Conservation (phyloP, 2,329 filamentous ascomycete genomes). For the Aspergillus sp. region DNA sequence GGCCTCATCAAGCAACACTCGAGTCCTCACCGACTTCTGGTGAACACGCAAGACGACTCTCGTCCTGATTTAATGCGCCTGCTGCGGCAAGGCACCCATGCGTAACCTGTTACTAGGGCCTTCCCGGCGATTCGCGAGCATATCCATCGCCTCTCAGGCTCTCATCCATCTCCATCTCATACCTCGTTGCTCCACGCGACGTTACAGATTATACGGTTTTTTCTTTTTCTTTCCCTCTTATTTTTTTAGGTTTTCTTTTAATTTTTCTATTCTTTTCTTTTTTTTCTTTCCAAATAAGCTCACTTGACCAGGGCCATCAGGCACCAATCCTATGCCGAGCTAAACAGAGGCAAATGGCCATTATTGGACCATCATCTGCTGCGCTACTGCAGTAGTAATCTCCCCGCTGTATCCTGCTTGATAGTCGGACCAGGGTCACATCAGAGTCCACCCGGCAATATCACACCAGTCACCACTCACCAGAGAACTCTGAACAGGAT, state of each 20-base stretch:
- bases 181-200: not conserved
- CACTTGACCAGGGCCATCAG: not conserved
- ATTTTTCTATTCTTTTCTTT: no score
- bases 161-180: not conserved
- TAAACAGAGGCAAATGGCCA: not conserved
- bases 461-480: not conserved
- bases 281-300: not conserved
- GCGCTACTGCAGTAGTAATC: not conserved
- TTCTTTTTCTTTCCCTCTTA: not conserved
- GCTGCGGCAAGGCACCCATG: slow-evolving; percentile 12
- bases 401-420: not conserved
- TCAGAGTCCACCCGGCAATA: not conserved
- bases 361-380: not conserved
- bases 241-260: not conserved
- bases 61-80: not conserved
- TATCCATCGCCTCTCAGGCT: not conserved
- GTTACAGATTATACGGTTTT: not conserved
- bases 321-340: not conserved
- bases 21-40: slow-evolving; percentile 1
- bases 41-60: not conserved
- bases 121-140: not conserved
- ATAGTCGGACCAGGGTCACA: slow-evolving; percentile 2
- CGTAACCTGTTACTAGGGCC: not conserved
- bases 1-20: not conserved
- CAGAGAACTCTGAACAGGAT: not conserved